Percentiles rank a stretch among this genome's conserved stretches.
Conservation (phyloP, 352 stramenopile species). For the Phytophthora litchii region DNA sequence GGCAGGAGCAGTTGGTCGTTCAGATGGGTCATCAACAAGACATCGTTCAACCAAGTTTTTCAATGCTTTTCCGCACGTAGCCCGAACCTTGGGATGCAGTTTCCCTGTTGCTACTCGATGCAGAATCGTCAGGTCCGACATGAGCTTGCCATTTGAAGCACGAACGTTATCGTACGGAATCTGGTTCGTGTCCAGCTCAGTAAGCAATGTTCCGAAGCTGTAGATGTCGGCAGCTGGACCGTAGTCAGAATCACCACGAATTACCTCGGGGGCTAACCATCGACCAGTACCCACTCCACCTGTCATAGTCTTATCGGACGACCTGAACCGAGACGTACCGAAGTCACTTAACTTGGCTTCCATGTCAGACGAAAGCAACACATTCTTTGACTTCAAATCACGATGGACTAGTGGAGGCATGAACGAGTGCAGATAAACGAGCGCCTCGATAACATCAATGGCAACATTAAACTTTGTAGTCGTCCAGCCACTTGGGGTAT, state of each 20-base stretch:
- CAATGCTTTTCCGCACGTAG: constrained; percentile 16
- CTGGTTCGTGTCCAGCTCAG: constrained; percentile 49
- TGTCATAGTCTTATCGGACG: constrained; percentile 34
- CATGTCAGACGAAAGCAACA: constrained; percentile 39
- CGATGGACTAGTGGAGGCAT: constrained; percentile 48
- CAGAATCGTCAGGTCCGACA: constrained; percentile 62
- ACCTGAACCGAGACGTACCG: constrained; percentile 26
- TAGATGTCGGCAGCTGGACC: constrained; percentile 60
- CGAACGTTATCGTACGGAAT: constrained; percentile 45
- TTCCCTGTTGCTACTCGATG: constrained; percentile 49
- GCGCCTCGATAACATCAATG: constrained; percentile 39
- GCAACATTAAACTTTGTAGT: constrained; percentile 39
- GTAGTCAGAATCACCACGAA: constrained; percentile 49
- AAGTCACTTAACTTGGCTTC: constrained; percentile 39
- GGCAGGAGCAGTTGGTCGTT: constrained; percentile 18
- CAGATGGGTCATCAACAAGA: constrained; percentile 15
- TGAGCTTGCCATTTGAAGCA: constrained; percentile 39
- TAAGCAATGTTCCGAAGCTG: constrained; percentile 52
- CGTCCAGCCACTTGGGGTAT: constrained; percentile 15
- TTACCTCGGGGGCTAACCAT: constrained; percentile 63
- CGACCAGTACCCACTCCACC: constrained; percentile 55
- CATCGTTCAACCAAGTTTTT: constrained; percentile 20
- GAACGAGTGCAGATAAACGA: constrained; percentile 48
- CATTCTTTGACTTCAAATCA: constrained; percentile 62
- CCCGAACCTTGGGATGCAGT: constrained; percentile 25